These are phyloP conservation scores for Colletotrichum tamarilloi DNA, from an alignment of 2,329 filamentous ascomycete species.

Conservation along the genomic window DNA sequence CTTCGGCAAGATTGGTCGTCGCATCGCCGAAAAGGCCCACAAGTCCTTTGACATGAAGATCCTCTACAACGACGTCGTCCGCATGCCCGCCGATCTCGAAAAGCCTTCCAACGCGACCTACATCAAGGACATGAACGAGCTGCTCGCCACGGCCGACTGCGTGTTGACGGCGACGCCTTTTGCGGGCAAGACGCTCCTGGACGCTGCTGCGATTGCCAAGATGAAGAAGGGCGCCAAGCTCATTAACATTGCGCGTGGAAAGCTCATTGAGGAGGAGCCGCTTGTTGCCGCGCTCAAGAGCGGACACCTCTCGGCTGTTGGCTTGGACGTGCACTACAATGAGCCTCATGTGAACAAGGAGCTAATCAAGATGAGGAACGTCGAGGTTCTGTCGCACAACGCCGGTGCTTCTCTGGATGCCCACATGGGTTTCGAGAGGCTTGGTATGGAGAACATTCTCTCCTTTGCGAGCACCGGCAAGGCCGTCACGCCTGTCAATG, in stretches of 20 bases:
- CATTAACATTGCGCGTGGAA: constrained; percentile 78
- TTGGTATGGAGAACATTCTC: constrained; percentile 31
- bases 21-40: constrained; percentile 56
- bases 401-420: constrained; percentile 31
- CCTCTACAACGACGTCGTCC: constrained; percentile 66
- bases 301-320: constrained; percentile 72
- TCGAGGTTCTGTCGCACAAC: constrained; percentile 31
- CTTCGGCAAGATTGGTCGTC: constrained; percentile 69
- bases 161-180: constrained; percentile 76
- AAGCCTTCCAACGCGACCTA: constrained; percentile 50
- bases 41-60: constrained; percentile 66
- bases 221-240: constrained; percentile 79
- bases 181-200: constrained; percentile 74
- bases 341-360: constrained; percentile 60
- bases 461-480: constrained; percentile 23
- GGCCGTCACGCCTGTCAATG: constrained; percentile 28
- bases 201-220: constrained; percentile 69
- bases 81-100: constrained; percentile 50
- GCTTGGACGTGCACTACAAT: constrained; percentile 78
- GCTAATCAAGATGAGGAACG: constrained; percentile 29
- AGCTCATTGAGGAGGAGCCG: constrained; percentile 78
- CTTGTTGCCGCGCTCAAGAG: constrained; percentile 73
- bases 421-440: constrained; percentile 29
- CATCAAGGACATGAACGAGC: constrained; percentile 40
- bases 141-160: constrained; percentile 57